Evolutionary conservation across 805 yeast genomes (phyloP), one percentile per base, ranked within the genome.

Genomic region (Candida parachauliodes): DNA sequence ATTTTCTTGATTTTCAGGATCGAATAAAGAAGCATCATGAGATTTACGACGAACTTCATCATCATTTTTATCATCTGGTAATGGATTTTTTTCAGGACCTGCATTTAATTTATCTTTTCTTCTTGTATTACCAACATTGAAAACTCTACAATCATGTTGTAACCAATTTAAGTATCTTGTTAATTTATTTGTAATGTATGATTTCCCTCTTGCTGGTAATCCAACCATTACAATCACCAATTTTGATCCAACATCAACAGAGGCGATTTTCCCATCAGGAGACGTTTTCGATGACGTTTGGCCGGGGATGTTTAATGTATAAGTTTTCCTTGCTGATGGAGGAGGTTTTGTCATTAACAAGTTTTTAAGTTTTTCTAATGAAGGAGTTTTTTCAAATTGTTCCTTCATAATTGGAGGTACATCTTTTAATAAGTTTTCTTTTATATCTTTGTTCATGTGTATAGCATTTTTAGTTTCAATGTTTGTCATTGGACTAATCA

Each of bases 151-250:
- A 48, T 85, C 88, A 51, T 89, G 94, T 61, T 89, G 95, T 27
- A 88, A 76, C 95, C 96, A 91, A 62, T 91, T 91, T 55, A 91
- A 68, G 60, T 87, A 93, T 43, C 98, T 66, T 1, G 94, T 85
- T 33, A 91, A 70, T 56, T 93, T 91, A 60, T 88, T 91, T 36
- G 97, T 88, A 45, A 91, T 79, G 57, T 89, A 93, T 1, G 95
- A 84, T 59, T 91, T 91, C 3, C 98, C 98, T 38, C 97, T 70
- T 0, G 97, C 97, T 0, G 98, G 98, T 23, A 83, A 62, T 0
- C 98, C 98, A 11, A 91, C 96, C 98, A 91, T 91, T 14, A 93
- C 94, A 42, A 91, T 87, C 11, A 91, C 95, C 37, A 91, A 71
- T 54, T 88, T 84, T 10, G 88, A 78, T 1, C 88, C 91, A 4